Percentiles rank a stretch among this genome's conserved stretches.
Evolutionary conservation across 108 stramenopile species (phyloP).

Genomic region (Pseudonitzschia pungens): DNA sequence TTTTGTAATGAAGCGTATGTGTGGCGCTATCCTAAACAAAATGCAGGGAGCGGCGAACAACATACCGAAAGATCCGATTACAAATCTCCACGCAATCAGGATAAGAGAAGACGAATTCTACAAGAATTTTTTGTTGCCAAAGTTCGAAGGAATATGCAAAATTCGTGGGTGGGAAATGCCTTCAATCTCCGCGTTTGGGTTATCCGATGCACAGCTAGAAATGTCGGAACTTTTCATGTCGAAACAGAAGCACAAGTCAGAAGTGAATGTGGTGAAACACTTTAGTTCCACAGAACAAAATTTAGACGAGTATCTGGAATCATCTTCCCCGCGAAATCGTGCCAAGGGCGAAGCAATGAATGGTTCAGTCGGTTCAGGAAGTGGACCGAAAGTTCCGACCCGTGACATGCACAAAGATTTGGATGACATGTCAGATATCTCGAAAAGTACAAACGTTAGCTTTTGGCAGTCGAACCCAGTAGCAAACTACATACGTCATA

Average conservation of each 20-base stretch:
- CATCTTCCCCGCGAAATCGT: not conserved
- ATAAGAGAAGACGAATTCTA: constrained; percentile 90
- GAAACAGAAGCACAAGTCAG: constrained; percentile 31
- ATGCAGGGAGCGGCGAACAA: constrained; percentile 75
- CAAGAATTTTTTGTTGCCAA: constrained; percentile 78
- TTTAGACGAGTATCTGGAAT: constrained; percentile 20
- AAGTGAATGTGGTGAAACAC: constrained; percentile 13
- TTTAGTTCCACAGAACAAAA: not conserved
- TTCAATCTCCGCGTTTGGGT: constrained; percentile 64
- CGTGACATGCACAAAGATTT: constrained; percentile 14
- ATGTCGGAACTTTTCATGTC: constrained; percentile 32
- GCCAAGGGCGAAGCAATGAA: constrained; percentile 16
- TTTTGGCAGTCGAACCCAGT: constrained; percentile 48
- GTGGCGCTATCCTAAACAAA: constrained; percentile 80
- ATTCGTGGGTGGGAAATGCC: constrained; percentile 83
- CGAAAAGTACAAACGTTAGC: constrained; percentile 3
- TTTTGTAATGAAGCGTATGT: constrained; percentile 88
- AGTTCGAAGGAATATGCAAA: constrained; percentile 76
- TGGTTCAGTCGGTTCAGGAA: not conserved
- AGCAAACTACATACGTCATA: constrained; percentile 27
- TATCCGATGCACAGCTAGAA: constrained; percentile 53
- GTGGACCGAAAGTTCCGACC: constrained; percentile 6
- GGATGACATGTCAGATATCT: constrained; percentile 31
- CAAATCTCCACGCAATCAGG: constrained; percentile 70
- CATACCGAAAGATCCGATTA: constrained; percentile 68